Percentiles rank a stretch among this genome's conserved stretches.
phyloP scores from a whole-genome alignment of 2,329 filamentous ascomycete species.

The Ascochyta fabae region DNA sequence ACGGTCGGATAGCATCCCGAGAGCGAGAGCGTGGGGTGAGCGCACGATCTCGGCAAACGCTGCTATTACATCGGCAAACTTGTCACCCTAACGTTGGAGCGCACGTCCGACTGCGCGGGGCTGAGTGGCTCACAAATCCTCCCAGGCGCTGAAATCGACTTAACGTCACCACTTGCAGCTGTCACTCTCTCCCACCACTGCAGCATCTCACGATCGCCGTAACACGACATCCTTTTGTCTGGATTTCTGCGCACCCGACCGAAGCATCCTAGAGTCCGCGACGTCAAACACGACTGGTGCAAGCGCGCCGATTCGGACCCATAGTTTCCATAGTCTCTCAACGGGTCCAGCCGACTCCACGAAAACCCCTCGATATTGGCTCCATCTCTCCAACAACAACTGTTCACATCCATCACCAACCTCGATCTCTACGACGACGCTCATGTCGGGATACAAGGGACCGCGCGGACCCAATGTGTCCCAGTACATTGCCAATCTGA shows the following conservation, averaged over 20 bases:
- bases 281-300: constrained; percentile 22
- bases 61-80: constrained; percentile 10
- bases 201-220: not conserved
- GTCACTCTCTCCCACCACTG: constrained; percentile 7
- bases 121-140: constrained; percentile 19
- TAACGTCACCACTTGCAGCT: constrained; percentile 19
- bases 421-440: constrained; percentile 16
- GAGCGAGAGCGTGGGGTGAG: constrained; percentile 15
- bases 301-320: constrained; percentile 19
- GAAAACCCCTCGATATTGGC: constrained; percentile 26
- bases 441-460: constrained; percentile 77
- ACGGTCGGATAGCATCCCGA: constrained; percentile 3
- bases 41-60: constrained; percentile 16
- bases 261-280: not conserved
- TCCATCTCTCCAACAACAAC: constrained; percentile 19
- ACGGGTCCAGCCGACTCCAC: constrained; percentile 18
- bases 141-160: constrained; percentile 13
- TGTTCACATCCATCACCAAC: constrained; percentile 16
- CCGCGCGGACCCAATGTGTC: constrained; percentile 86
- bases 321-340: constrained; percentile 11
- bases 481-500: constrained; percentile 86
- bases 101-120: constrained; percentile 16
- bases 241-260: not conserved
- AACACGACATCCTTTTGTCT: constrained; percentile 4
- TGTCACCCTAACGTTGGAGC: constrained; percentile 5